Conservation (phyloP, 75 land plant species). For the Pinus albicaulis region DNA sequence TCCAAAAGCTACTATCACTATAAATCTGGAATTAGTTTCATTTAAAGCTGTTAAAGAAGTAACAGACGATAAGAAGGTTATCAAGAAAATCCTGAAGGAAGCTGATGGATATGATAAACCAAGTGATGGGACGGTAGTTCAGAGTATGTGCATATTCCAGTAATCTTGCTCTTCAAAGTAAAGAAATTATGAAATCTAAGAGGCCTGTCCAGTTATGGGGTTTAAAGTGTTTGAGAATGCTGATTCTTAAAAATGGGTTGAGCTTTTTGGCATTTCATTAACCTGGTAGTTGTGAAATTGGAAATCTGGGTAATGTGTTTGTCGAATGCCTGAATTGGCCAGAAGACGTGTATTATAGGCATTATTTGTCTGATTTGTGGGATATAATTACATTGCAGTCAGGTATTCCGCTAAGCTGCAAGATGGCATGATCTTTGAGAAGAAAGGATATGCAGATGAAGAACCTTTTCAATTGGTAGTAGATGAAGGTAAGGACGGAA, state of each 20-base stretch:
- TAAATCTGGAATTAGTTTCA: conserved; percentile 47
- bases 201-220: neutral
- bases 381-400: conserved; percentile 26
- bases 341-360: neutral
- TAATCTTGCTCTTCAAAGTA: neutral
- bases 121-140: conserved; percentile 39
- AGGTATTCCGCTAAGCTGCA: conserved; percentile 55
- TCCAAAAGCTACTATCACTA: conserved; percentile 26
- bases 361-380: neutral
- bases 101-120: conserved; percentile 53
- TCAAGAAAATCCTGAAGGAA: conserved; percentile 37
- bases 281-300: neutral
- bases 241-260: neutral
- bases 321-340: neutral
- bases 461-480: conserved; percentile 43
- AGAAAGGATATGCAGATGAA: conserved; percentile 51
- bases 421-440: conserved; percentile 78
- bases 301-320: neutral
- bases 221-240: neutral
- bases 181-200: conserved; percentile 4
- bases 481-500: conserved; percentile 61
- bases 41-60: conserved; percentile 45
- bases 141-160: conserved; percentile 27
- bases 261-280: neutral
- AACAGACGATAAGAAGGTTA: conserved; percentile 44